A percentile compares a stretch with the other conserved stretches of the same genome.
Evolutionary conservation across 257 asterid genomes (phyloP).

Genomic region (Gynochthodes officinalis): DNA sequence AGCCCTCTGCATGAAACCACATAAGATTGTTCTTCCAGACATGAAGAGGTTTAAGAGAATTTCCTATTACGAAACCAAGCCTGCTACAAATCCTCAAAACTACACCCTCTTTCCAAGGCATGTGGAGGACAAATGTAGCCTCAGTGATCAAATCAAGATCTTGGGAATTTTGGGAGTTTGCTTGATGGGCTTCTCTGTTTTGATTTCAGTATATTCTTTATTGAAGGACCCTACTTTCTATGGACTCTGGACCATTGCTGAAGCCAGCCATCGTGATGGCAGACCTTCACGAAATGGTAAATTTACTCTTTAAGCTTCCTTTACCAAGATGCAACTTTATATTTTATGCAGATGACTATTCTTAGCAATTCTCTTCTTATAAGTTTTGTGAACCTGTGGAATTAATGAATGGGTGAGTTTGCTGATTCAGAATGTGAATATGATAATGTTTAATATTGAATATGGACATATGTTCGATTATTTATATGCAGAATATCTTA

Average conservation of each 20-base stretch:
- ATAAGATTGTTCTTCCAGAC: no score
- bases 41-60: constrained; percentile 49
- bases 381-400: no score
- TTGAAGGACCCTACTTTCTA: constrained; percentile 52
- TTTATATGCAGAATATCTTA: no score
- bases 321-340: background rate
- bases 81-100: constrained; percentile 17
- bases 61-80: constrained; percentile 16
- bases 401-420: no score
- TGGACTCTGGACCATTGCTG: constrained; percentile 42
- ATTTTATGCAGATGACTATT: background rate
- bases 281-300: constrained; percentile 43
- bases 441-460: no score
- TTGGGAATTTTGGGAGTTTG: constrained; percentile 33
- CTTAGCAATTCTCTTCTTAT: background rate
- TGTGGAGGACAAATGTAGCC: constrained; percentile 29
- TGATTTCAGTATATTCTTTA: no score
- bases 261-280: constrained; percentile 37
- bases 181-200: constrained; percentile 50
- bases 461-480: no score
- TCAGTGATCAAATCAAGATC: constrained; percentile 36
- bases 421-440: no score
- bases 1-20: no score
- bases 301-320: background rate
- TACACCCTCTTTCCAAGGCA: constrained; percentile 17